phyloP scores from a whole-genome alignment of 1,284 basidiomycete genomes.

The Puccinia sorghi region DNA sequence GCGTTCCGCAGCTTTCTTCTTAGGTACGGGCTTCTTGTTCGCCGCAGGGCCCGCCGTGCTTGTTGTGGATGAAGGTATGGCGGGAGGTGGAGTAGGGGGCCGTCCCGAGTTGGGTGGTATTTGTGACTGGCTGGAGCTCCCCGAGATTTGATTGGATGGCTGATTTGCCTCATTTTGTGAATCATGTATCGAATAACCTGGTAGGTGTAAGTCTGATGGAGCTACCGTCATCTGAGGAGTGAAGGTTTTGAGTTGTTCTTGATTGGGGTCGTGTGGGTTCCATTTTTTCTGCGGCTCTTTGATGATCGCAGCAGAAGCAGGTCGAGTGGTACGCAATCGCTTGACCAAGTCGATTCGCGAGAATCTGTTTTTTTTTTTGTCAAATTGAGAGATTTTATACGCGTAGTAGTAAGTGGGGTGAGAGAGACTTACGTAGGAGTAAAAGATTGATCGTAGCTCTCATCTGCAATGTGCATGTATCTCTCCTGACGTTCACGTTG shows the following conservation, averaged over 20 bases:
- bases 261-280: slow-evolving; percentile 3
- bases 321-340: slow-evolving; percentile 18
- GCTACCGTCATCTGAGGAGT: slow-evolving; percentile 17
- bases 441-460: slow-evolving; percentile 45
- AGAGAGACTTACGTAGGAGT: slow-evolving; percentile 43
- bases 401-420: not conserved
- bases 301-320: not conserved
- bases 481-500: slow-evolving; percentile 44
- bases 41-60: not conserved
- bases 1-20: slow-evolving; percentile 34
- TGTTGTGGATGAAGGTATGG: slow-evolving; percentile 12
- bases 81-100: slow-evolving; percentile 15
- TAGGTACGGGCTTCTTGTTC: slow-evolving; percentile 11
- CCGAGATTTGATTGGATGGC: not conserved
- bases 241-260: slow-evolving; percentile 11
- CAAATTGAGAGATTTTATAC: not conserved
- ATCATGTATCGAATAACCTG: slow-evolving; percentile 1
- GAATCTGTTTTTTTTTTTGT: slow-evolving; percentile 30
- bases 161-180: slow-evolving; percentile 3
- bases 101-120: not conserved
- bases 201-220: slow-evolving; percentile 14
- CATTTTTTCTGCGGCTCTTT: slow-evolving; percentile 13
- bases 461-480: slow-evolving; percentile 50
- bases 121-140: slow-evolving; percentile 6
- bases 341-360: slow-evolving; percentile 47